Base-by-base conservation (phyloP, 371 early-diverging fungal genomes). In the Mortierella sp. region DNA sequence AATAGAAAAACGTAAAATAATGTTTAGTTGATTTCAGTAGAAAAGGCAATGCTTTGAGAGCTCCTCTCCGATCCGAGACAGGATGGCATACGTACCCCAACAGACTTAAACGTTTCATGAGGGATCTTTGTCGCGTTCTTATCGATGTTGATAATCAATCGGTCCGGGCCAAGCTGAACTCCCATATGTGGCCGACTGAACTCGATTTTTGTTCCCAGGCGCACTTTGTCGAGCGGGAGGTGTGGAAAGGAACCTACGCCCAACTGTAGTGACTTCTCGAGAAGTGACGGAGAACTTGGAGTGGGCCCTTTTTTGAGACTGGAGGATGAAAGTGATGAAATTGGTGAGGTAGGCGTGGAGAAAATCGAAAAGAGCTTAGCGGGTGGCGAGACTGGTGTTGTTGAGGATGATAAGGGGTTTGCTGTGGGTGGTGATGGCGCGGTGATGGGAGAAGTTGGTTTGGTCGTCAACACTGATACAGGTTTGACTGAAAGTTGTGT, bases 81-180 rank as follows among this genome's bases (percentile, higher is more conserved):
- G 24, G 28, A 52, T 16, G 11, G 13, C 21, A 2, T 38, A 11
- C 58, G 38, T 80, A 84, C 84, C 75, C 80, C 84, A 3, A 84
- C 38, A n/a, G 19, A 45, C 45, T 73, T 80, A 55, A 84, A 24
- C 16, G 72, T 58, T 0, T 48, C 26, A 42, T 84, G 78, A 34
- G 75, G 68, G 42, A 84, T 77, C 65, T 75, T 78, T 10, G 78
- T 75, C 10, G 47, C 28, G 57, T 65, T 80, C 47, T 75, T 80
- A n/a, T 80, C 80, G 24, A 80, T 77, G 52, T 28, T 72, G 38
- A 84, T 55, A 28, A 77, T 80, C 13, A 84, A 31, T 31, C 80
- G 77, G 54, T 84, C 84, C 3, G 84, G 78, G 2, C 81, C 84
- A 54, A 84, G 76, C n/a, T 84, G 84, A 24, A 84, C 72, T 26